Percentiles rank a stretch among this genome's conserved stretches.
These are phyloP conservation scores for Marsdenia floribunda DNA, from an alignment of 257 asterid species.

Conservation along the genomic window DNA sequence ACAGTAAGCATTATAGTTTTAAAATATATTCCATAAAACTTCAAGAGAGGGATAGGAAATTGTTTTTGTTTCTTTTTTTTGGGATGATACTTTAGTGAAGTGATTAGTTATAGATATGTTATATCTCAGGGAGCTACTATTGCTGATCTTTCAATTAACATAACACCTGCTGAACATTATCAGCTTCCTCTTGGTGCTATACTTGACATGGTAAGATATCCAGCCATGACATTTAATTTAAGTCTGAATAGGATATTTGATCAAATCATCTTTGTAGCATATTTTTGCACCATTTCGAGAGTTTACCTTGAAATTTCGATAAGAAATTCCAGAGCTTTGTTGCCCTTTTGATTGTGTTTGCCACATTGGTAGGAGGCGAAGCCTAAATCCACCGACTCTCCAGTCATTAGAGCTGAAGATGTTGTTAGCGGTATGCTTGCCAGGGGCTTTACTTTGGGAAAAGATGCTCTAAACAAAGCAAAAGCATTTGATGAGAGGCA, in stretches of 20 bases:
- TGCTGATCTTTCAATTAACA: slow-evolving; percentile 25
- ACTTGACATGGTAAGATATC: slow-evolving; percentile 27
- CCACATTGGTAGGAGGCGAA: slow-evolving; percentile 19
- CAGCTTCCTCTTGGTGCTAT: slow-evolving; percentile 42
- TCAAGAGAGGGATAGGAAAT: neutral
- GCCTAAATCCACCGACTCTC: slow-evolving; percentile 16
- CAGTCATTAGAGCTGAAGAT: slow-evolving; percentile 41
- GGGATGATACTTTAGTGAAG: neutral
- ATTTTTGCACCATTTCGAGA: neutral
- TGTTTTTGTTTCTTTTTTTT: neutral
- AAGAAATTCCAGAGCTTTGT: neutral
- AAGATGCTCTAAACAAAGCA: slow-evolving; percentile 53
- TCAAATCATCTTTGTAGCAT: neutral
- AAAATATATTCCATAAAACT: neutral
- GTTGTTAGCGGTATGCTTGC: slow-evolving; percentile 60
- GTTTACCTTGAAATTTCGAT: neutral
- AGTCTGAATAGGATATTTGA: neutral
- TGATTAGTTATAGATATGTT: neutral
- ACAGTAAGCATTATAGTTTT: slow-evolving; percentile 29
- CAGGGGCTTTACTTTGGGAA: slow-evolving; percentile 51
- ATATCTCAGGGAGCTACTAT: slow-evolving; percentile 45
- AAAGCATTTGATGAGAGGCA: slow-evolving; percentile 51
- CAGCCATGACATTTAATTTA: neutral
- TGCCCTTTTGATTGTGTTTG: neutral
- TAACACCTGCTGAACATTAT: slow-evolving; percentile 29